These are phyloP conservation scores for Cyanidium caldarium DNA, from an alignment of 23 red algal species.

Conservation along the genomic window DNA sequence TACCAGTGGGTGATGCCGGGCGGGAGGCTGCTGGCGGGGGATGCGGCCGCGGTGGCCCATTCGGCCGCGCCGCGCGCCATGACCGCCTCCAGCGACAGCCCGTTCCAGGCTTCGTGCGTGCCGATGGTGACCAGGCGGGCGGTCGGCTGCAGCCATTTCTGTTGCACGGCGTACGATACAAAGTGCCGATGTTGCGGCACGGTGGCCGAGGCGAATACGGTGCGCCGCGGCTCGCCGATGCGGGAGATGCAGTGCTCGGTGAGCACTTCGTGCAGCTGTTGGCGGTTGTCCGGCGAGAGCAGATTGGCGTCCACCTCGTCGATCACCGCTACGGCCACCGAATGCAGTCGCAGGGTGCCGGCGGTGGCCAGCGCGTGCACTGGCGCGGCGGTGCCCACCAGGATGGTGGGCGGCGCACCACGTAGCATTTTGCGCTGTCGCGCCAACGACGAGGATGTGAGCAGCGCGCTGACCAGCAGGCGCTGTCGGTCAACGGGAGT, in stretches of 20 bases:
- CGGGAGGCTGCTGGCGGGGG: neutral
- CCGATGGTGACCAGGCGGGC: neutral
- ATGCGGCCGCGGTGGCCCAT: neutral
- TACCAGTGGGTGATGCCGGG: neutral
- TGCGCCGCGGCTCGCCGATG: slow-evolving; percentile 17
- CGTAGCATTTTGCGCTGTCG: slow-evolving; percentile 15
- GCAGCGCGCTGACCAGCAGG: too few relatives aligned
- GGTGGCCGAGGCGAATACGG: slow-evolving; percentile 79
- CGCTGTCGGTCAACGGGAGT: neutral
- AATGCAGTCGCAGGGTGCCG: slow-evolving; percentile 39
- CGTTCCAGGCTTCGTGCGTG: neutral
- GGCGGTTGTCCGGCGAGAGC: slow-evolving; percentile 16
- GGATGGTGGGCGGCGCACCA: slow-evolving; percentile 41
- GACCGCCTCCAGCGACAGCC: neutral
- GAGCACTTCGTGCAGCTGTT: slow-evolving; percentile 29
- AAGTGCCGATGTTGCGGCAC: slow-evolving; percentile 89
- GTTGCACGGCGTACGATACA: slow-evolving; percentile 46
- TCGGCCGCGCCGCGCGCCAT: neutral
- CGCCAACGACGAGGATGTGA: too few relatives aligned
- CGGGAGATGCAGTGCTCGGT: slow-evolving; percentile 13
- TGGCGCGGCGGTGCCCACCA: slow-evolving; percentile 52
- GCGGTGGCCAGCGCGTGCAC: slow-evolving; percentile 29
- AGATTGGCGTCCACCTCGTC: slow-evolving; percentile 84
- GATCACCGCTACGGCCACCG: slow-evolving; percentile 45
- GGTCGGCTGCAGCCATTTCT: slow-evolving; percentile 52